Evolutionary conservation across 306 rosid genomes (phyloP), one percentile per base, ranked within the genome.

Genomic region (Prunus davidiana): DNA sequence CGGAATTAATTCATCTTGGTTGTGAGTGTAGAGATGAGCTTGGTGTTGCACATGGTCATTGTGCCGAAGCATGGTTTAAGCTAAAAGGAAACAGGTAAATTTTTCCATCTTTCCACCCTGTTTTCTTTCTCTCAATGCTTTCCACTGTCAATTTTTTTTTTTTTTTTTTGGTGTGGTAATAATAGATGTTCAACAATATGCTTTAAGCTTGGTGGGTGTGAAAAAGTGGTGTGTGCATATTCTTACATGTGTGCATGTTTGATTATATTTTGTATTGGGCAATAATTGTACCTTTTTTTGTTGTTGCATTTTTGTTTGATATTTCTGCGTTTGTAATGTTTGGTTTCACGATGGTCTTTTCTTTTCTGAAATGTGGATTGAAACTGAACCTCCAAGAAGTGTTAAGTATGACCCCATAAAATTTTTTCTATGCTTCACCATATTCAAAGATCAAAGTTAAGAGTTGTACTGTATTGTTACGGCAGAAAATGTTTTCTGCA

Each of bases 21-120:
- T 95, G 98, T 76, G 88, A 83, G 2, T 92, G 98, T 77, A 95
- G 92, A 86, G 91, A 89, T 70, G 98, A 95, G 82, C 91, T 95
- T 24, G 97, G 98, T 55, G 84, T 90, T 79, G 87, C 92, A 2
- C 98, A 95, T 62, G 74, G 58, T 83, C 91, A 89, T 81, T 95
- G 98, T 87, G 98, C 98, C 20, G 97, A 92, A 80, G 92, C 88
- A 1, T 92, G 98, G 96, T 92, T 95, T 84, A 94, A 79, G 88
- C 86, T 92, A 20, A 89, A 83, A 82, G 98, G 97, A 78, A 95
- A 92, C 91, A 91, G 98, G 98, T 94, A 86, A 79, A 13, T 73
- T 1, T 64, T 75, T 69, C 81, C 46, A 15, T 69, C 60, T 49
- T 3, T 50, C 46, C 8, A n/a, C 38, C 57, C 20, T 3, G 19